Conservation (phyloP, 768 basidiomycete genomes). For the Calocera cornea region DNA sequence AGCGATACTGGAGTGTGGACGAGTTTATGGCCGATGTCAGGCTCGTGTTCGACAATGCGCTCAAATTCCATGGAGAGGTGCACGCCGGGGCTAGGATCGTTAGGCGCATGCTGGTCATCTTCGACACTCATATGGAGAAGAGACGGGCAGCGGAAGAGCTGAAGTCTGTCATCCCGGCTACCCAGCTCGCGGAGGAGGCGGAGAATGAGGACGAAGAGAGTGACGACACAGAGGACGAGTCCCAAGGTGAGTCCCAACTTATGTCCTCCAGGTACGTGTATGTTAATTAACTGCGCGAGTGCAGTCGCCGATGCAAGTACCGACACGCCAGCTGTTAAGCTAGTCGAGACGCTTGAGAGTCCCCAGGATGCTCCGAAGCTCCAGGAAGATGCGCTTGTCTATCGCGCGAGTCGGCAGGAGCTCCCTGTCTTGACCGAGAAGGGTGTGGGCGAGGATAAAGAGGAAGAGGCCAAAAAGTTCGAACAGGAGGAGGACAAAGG, state of each 20-base stretch:
- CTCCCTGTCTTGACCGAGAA: too few species aligned
- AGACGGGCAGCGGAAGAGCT: slow-evolving; percentile 58
- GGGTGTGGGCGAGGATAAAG: too few species aligned
- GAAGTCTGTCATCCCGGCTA: slow-evolving; percentile 3
- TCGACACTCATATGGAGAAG: slow-evolving; percentile 78
- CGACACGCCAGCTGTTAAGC: slow-evolving; percentile 68
- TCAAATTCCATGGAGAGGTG: slow-evolving; percentile 86
- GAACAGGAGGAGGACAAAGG: slow-evolving; percentile 41
- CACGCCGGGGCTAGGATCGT: slow-evolving; percentile 70
- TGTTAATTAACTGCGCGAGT: not conserved
- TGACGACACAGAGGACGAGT: slow-evolving; percentile 35
- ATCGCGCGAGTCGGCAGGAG: too few species aligned
- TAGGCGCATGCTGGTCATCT: slow-evolving; percentile 64
- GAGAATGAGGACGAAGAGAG: slow-evolving; percentile 51
- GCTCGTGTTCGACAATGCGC: slow-evolving; percentile 75
- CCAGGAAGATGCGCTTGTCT: too few species aligned
- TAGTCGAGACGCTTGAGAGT: slow-evolving; percentile 54
- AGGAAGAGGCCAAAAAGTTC: slow-evolving; percentile 62
- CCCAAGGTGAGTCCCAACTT: slow-evolving; percentile 56
- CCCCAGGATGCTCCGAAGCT: too few species aligned
- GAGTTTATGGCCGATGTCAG: slow-evolving; percentile 79
- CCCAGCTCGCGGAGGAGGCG: slow-evolving; percentile 35
- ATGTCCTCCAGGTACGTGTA: slow-evolving; percentile 23
- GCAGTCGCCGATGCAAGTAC: slow-evolving; percentile 59
- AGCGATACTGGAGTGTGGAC: slow-evolving; percentile 57